Conservation (phyloP, 768 basidiomycete species). For the Lepiota subincarnata region DNA sequence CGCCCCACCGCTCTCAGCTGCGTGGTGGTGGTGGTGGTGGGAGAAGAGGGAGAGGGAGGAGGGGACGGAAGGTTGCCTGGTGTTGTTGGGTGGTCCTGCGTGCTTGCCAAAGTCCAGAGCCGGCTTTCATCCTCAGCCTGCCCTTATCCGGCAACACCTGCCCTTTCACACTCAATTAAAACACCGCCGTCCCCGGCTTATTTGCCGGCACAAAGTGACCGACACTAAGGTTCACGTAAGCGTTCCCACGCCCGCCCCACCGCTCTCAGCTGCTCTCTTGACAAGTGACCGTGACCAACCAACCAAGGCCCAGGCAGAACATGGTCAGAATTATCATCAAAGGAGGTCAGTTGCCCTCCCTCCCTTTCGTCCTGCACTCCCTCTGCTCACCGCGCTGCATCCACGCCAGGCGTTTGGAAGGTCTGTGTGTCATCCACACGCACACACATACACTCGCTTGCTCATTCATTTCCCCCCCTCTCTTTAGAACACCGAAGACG, state of each 20-base stretch:
- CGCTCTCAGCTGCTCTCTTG: not conserved
- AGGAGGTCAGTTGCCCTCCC: constrained; percentile 52
- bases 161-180: constrained; percentile 14
- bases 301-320: no score
- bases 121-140: constrained; percentile 18
- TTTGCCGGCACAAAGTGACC: constrained; percentile 21
- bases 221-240: constrained; percentile 2
- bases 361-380: not conserved
- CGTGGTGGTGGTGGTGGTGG: constrained; percentile 11
- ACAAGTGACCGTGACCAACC: constrained; percentile 3
- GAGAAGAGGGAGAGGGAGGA: constrained; percentile 9
- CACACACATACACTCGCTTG: not conserved
- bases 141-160: constrained; percentile 16
- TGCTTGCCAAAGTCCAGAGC: constrained; percentile 16
- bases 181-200: constrained; percentile 17
- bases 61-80: constrained; percentile 26
- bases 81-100: constrained; percentile 24
- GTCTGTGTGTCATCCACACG: constrained; percentile 40
- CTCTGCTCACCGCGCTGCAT: constrained; percentile 10
- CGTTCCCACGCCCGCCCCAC: constrained; percentile 9
- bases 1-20: no score
- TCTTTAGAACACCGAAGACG: constrained; percentile 87
- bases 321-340: constrained; percentile 94
- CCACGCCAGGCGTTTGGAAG: constrained; percentile 70
- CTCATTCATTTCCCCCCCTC: constrained; percentile 14